phyloP scores from a whole-genome alignment of 805 yeast species.

The Candida mattraensis region DNA sequence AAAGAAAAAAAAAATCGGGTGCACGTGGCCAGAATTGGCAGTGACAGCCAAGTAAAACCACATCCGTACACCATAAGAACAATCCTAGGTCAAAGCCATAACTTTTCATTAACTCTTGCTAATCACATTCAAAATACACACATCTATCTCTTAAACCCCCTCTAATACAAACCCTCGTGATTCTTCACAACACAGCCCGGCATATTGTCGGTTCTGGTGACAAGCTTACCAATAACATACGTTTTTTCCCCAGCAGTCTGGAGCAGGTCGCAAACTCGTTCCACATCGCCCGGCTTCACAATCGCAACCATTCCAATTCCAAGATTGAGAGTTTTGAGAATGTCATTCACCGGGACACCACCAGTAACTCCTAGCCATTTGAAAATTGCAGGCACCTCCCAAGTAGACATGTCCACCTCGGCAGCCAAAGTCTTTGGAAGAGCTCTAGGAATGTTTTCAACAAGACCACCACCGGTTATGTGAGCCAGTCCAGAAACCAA shows the following conservation, averaged over 20 bases:
- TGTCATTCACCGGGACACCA: constrained; percentile 80
- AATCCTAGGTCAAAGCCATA: too few relatives aligned
- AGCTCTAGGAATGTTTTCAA: constrained; percentile 95
- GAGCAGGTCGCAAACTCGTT: constrained; percentile 51
- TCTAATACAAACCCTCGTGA: constrained; percentile 42
- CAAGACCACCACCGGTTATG: constrained; percentile 97
- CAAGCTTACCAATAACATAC: constrained; percentile 63
- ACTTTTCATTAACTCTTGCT: too few relatives aligned
- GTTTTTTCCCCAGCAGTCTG: constrained; percentile 73
- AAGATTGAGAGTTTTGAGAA: constrained; percentile 87
- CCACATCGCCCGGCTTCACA: constrained; percentile 69
- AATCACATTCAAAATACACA: neutral
- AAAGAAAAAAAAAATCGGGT: too few relatives aligned
- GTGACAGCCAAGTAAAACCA: neutral
- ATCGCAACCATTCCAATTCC: constrained; percentile 97
- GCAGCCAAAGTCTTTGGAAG: constrained; percentile 82
- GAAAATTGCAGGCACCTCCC: constrained; percentile 89
- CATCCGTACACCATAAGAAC: too few relatives aligned
- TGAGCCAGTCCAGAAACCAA: constrained; percentile 87
- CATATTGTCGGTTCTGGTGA: constrained; percentile 42
- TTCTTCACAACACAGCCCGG: constrained; percentile 64
- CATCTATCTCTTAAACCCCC: neutral
- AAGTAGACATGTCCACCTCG: constrained; percentile 68
- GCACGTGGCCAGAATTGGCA: constrained; percentile 13
- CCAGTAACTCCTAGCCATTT: constrained; percentile 94